phyloP scores from a whole-genome alignment of 306 rosid genomes.

The Medicago ruthenica region DNA sequence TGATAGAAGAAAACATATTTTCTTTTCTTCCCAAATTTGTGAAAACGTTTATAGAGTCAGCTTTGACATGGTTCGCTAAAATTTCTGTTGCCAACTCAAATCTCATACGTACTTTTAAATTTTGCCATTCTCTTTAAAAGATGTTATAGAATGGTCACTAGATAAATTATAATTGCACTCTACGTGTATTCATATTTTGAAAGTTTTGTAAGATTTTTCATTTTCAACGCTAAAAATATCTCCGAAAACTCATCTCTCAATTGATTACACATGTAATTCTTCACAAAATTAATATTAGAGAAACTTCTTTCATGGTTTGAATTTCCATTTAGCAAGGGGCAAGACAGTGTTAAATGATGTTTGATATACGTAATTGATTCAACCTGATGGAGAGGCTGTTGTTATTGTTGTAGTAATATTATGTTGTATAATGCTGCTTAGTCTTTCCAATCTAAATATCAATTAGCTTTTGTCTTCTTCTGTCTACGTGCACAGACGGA shows the following conservation, averaged over 20 bases:
- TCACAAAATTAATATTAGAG: no score
- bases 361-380: not conserved
- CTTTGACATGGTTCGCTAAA: constrained; percentile 13
- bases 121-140: not conserved
- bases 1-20: constrained; percentile 10
- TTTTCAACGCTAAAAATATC: no score
- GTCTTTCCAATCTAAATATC: constrained; percentile 33
- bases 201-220: no score
- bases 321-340: no score
- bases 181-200: no score
- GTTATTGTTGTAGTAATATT: not conserved
- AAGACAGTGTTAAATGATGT: no score
- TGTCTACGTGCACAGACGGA: no score
- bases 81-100: constrained; percentile 5
- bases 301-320: no score
- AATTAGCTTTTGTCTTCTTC: no score
- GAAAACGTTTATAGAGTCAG: constrained; percentile 3
- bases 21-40: constrained; percentile 25
- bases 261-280: no score
- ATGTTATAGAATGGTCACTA: not conserved
- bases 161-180: not conserved
- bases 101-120: not conserved
- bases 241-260: no score
- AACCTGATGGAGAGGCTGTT: not conserved
- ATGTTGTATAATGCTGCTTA: not conserved